Percentiles rank a stretch among this genome's conserved stretches.
Conservation (phyloP, 176 grass and related monocot species). For the Phyllostachys edulis region DNA sequence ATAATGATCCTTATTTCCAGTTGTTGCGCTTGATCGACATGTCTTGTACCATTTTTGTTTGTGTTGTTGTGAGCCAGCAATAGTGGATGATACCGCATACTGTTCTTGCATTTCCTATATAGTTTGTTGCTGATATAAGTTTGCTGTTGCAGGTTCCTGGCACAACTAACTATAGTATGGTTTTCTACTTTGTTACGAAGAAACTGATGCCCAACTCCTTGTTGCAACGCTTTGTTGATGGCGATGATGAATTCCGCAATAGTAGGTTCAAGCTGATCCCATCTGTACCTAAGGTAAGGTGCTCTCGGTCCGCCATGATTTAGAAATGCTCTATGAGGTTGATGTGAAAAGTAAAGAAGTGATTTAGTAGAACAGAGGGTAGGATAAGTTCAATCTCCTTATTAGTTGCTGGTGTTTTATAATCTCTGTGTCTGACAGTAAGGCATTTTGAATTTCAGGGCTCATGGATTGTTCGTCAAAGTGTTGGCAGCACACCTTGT, state of each 20-base stretch:
- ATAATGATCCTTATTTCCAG: neutral
- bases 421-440: slow-evolving; percentile 17
- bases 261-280: slow-evolving; percentile 98
- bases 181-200: slow-evolving; percentile 91
- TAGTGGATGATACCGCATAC: neutral
- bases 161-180: slow-evolving; percentile 96
- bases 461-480: slow-evolving; percentile 96
- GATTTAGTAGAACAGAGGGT: neutral
- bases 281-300: slow-evolving; percentile 83
- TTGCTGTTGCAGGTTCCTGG: slow-evolving; percentile 83
- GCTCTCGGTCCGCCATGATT: neutral
- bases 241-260: slow-evolving; percentile 94
- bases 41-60: slow-evolving; percentile 2
- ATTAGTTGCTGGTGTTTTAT: slow-evolving; percentile 2
- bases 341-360: neutral
- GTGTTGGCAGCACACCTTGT: slow-evolving; percentile 96
- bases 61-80: slow-evolving; percentile 20
- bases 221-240: slow-evolving; percentile 91
- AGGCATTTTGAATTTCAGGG: slow-evolving; percentile 55
- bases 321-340: neutral
- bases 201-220: slow-evolving; percentile 76
- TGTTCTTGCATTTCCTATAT: neutral
- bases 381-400: neutral
- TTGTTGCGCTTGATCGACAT: neutral
- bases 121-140: neutral